phyloP scores from a whole-genome alignment of 495 filamentous ascomycete genomes.

The Viridothelium virens region DNA sequence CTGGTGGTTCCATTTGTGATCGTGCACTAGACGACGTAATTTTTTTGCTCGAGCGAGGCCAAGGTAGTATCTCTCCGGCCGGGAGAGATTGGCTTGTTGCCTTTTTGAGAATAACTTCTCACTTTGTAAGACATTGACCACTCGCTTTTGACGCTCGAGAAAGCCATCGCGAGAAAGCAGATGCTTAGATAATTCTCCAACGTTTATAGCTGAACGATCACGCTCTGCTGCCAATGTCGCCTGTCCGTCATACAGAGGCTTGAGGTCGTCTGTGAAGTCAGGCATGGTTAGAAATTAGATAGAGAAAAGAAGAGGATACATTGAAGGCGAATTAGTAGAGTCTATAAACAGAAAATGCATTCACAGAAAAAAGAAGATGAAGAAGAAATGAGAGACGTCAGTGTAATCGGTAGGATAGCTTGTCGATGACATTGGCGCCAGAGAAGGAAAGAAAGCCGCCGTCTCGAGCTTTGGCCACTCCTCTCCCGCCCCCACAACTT shows the following conservation, averaged over 20 bases:
- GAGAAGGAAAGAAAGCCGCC: not conserved
- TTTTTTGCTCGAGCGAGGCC: slow-evolving; percentile 43
- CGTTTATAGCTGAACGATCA: slow-evolving; percentile 33
- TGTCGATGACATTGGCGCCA: not conserved
- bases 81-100: slow-evolving; percentile 40
- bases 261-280: slow-evolving; percentile 43
- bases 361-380: not conserved
- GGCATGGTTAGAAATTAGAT: slow-evolving; percentile 29
- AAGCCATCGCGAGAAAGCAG: slow-evolving; percentile 39
- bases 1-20: slow-evolving; percentile 37
- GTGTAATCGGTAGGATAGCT: too few species aligned
- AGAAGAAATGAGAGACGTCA: not conserved
- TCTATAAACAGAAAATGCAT: not conserved
- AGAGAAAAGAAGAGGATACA: not conserved
- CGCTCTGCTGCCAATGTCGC: slow-evolving; percentile 38
- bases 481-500: not conserved
- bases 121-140: slow-evolving; percentile 34
- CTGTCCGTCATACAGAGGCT: slow-evolving; percentile 37
- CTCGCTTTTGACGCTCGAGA: slow-evolving; percentile 38
- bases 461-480: not conserved
- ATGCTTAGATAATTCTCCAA: slow-evolving; percentile 37
- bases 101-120: slow-evolving; percentile 40
- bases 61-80: slow-evolving; percentile 42
- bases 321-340: too few species aligned
- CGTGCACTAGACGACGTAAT: slow-evolving; percentile 36